Evolutionary conservation across 768 basidiomycete species (phyloP).

Genomic region (Serendipita sp.): DNA sequence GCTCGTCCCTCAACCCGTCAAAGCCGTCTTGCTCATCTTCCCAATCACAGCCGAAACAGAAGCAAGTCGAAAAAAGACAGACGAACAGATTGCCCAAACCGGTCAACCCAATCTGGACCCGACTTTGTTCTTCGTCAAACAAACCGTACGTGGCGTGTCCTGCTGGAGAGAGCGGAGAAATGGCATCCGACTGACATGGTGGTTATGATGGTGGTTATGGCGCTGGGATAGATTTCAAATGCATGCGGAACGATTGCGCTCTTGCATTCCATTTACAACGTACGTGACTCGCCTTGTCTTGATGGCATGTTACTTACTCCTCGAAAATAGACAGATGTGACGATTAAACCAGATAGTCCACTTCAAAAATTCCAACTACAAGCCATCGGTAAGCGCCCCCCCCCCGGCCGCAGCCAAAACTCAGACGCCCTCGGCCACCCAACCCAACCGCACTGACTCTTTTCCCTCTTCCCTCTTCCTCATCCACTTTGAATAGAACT

Average conservation of each 20-base stretch:
- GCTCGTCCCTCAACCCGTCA: constrained; percentile 56
- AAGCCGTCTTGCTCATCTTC: constrained; percentile 76
- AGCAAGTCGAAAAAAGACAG: constrained; percentile 31
- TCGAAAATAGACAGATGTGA: constrained; percentile 35
- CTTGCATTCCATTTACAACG: constrained; percentile 70
- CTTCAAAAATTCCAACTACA: constrained; percentile 50
- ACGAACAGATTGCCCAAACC: constrained; percentile 18
- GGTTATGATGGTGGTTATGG: too few relatives aligned
- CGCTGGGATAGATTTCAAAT: constrained; percentile 43
- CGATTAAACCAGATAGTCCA: constrained; percentile 38
- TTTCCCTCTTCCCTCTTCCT: background rate
- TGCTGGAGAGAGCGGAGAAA: background rate
- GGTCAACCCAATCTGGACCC: constrained; percentile 35
- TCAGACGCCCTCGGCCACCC: background rate
- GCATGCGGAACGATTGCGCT: constrained; percentile 83
- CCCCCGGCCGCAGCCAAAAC: too few relatives aligned
- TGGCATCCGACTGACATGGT: too few relatives aligned
- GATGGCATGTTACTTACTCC: background rate
- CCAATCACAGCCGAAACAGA: constrained; percentile 43
- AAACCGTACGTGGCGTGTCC: constrained; percentile 41
- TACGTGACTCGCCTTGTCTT: too few relatives aligned
- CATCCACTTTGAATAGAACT: constrained; percentile 28
- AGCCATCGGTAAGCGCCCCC: constrained; percentile 33
- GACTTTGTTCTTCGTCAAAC: constrained; percentile 74
- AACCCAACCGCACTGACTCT: background rate